phyloP scores from a whole-genome alignment of 2,329 filamentous ascomycete species.

The Ascochyta koolunga region DNA sequence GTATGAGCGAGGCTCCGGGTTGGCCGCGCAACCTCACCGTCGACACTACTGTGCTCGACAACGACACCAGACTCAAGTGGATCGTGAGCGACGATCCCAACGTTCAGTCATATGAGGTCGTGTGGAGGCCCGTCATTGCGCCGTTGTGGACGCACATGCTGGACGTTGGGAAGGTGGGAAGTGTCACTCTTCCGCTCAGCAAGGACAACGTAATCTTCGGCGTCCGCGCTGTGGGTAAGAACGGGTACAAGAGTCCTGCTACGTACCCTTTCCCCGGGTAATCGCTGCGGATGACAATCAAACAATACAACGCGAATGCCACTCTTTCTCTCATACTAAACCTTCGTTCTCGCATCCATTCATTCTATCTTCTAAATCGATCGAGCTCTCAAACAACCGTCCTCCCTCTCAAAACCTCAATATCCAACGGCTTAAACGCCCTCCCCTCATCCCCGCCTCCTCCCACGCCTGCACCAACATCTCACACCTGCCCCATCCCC shows the following conservation, averaged over 20 bases:
- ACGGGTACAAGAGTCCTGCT: slow-evolving; percentile 59
- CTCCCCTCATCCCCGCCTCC: slow-evolving; percentile 8
- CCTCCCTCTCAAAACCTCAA: slow-evolving; percentile 15
- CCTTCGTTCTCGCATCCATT: too few relatives aligned
- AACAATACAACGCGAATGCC: too few relatives aligned
- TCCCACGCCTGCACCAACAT: slow-evolving; percentile 21
- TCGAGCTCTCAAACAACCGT: neutral
- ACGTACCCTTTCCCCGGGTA: slow-evolving; percentile 51
- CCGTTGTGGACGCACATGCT: slow-evolving; percentile 58
- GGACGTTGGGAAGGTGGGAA: slow-evolving; percentile 56
- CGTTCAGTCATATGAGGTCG: slow-evolving; percentile 60
- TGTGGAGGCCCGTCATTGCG: slow-evolving; percentile 60
- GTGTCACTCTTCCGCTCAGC: slow-evolving; percentile 56
- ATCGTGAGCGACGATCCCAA: slow-evolving; percentile 47
- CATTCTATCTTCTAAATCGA: too few relatives aligned
- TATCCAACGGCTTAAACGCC: slow-evolving; percentile 16
- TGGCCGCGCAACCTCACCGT: slow-evolving; percentile 58
- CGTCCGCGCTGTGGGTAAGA: slow-evolving; percentile 57
- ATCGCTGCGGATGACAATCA: neutral
- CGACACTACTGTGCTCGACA: slow-evolving; percentile 55
- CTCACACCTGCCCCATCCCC: slow-evolving; percentile 20
- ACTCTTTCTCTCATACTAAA: too few relatives aligned
- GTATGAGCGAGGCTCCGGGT: slow-evolving; percentile 59
- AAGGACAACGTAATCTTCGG: slow-evolving; percentile 67
- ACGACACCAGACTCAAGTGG: slow-evolving; percentile 60